Base-by-base conservation (phyloP, 192 early-diverging fungal species). In the Nowakowskiella sp. region DNA sequence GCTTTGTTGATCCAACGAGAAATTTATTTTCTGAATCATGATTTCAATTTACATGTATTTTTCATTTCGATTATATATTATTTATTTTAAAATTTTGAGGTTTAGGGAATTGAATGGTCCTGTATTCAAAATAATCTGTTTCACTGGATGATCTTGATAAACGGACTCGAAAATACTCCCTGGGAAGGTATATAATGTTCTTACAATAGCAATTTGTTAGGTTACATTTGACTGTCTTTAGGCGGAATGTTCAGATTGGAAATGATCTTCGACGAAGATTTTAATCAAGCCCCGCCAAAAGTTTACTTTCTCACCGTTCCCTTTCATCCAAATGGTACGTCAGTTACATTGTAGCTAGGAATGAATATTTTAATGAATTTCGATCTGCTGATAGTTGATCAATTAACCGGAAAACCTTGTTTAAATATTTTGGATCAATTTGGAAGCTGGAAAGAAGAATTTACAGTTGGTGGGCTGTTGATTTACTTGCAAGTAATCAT, bases 311-410 rank as follows among this genome's bases (percentile, higher is more conserved):
- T 47, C n/a, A 78, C 76, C 16, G 70, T 78, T 0, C 76, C 76
- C 10, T 78, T 78, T 51, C 76, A 78, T 63, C 76, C 76, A 2
- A 78, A 78, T 39, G 62, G 67, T 65, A 31, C 25, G 36, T 13
- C 49, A 16, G 16, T 6, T 31, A 31, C 4, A 57, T 57, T 55
- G 23, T 2, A 26, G 31, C 36, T 58, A n/a, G 26, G 16, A n/a
- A n/a, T n/a, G n/a, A n/a, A n/a, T n/a, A n/a, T n/a, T n/a, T n/a
- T n/a, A n/a, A n/a, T n/a, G n/a, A n/a, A n/a, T n/a, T 21, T 10
- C 57, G 51, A 2, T 48, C 26, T 33, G 2, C n/a, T n/a, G n/a
- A n/a, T 19, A 64, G 66, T 74, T 34, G 76, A 78, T 42, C 59
- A 74, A 60, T 13, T 36, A 1, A 66, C 69, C 10, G 76, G 76